Evolutionary conservation across 1,139 yeast species (phyloP), one percentile per base, ranked within the genome.

Genomic region (Kodamaea derodonti): DNA sequence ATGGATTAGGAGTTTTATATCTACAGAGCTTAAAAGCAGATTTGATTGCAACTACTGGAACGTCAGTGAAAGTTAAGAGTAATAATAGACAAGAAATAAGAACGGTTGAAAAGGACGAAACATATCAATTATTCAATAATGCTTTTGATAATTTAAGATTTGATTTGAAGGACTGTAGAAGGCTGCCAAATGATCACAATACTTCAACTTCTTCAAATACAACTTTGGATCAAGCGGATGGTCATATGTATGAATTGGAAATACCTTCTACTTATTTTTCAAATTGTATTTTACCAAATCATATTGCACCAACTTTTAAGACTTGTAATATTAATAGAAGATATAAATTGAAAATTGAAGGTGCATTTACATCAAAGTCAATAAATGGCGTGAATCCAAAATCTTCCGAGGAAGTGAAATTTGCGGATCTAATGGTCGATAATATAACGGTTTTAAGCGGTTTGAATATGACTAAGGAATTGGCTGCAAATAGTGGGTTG

Each of bases 261-360:
- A 65, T 75, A 9, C 79, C 80, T 1, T 41, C 45, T n/a, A 51
- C 58, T 34, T 54, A 61, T 36, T 71, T 56, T 36, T 49, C 56
- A 24, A 66, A 67, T 39, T 69, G 74, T 23, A 50, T 63, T 1
- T 48, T 79, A 11, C 83, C 85, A 0, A 71, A 65, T 31, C 53
- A 63, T 36, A 54, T 77, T 7, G 56, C 78, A 1, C 84, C 85
- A 2, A 61, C 75, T 4, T 80, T 80, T 52, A 58, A 54, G 25
- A 74, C 80, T 3, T 80, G 86, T 51, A 79, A 78, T 49, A 68
- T 80, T 12, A 51, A 65, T 4, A 59, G 84, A 31, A 49, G 47
- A n/a, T 79, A 80, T 47, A 51, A 56, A 10, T 42, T 79, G 28
- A 54, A 54, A 14, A 57, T 79, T 2, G 52, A 54, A 3, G 78